phyloP scores from a whole-genome alignment of 441 rosid species.

The Geranium incanum region DNA sequence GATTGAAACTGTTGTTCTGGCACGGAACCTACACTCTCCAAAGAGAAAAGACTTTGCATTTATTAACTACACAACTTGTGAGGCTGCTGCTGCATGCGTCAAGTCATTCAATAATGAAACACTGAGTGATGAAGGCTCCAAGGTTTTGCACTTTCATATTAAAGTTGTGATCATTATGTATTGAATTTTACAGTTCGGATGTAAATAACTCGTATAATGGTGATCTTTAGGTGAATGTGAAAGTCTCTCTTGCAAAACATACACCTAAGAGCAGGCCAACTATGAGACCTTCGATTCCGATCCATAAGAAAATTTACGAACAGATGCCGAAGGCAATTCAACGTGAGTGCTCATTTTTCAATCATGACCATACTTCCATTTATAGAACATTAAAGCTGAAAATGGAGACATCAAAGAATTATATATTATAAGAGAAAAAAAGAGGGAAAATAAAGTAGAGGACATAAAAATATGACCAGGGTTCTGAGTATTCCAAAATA shows the following conservation, averaged over 20 bases:
- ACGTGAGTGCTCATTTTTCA: conserved; percentile 21
- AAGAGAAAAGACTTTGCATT: conserved; percentile 36
- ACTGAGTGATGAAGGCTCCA: conserved; percentile 17
- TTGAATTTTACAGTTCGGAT: not conserved
- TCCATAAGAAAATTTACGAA: conserved; percentile 17
- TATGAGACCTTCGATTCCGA: conserved; percentile 16
- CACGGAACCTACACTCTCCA: conserved; percentile 29
- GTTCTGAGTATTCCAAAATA: not conserved
- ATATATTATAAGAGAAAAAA: not conserved
- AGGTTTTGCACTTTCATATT: conserved; percentile 21
- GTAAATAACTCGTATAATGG: not conserved
- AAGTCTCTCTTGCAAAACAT: conserved; percentile 33
- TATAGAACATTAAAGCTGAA: not conserved
- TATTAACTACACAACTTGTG: conserved; percentile 25
- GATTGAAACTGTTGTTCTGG: conserved; percentile 31
- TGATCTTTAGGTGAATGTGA: conserved; percentile 26
- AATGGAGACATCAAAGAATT: not conserved
- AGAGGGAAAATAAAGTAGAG: not conserved
- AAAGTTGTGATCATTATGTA: not conserved
- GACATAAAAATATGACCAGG: not conserved
- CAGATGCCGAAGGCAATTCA: conserved; percentile 14
- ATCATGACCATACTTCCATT: not conserved
- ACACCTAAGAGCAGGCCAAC: conserved; percentile 22
- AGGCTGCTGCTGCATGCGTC: conserved; percentile 29
- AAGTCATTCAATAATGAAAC: conserved; percentile 22